Evolutionary conservation across 176 grass and related monocot species (phyloP).

Genomic region (Urochloa ruziziensis): DNA sequence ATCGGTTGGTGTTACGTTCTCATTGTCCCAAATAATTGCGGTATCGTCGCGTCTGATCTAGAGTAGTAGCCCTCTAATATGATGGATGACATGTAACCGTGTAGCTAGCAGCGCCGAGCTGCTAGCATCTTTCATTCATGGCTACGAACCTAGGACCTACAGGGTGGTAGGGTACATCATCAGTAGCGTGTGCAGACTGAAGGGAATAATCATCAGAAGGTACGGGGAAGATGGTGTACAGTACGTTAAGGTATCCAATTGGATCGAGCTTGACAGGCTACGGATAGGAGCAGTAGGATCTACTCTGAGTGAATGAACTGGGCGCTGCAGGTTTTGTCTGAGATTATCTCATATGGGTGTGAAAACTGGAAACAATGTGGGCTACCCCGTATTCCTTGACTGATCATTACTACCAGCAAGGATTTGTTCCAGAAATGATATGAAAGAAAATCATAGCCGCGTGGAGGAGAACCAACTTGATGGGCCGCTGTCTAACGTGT

Average conservation of each 20-base stretch:
- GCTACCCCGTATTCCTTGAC: neutral
- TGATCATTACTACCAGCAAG: neutral
- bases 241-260: conserved; percentile 22
- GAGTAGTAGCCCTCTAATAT: neutral
- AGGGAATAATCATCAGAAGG: neutral
- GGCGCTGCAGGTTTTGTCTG: neutral
- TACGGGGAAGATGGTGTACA: neutral
- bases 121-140: neutral
- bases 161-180: neutral
- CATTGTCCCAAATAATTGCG: conserved; percentile 28
- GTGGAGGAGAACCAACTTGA: conserved; percentile 5
- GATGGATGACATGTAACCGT: neutral
- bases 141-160: neutral
- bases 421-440: neutral
- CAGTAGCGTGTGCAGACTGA: neutral
- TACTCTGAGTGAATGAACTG: neutral
- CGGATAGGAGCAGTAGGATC: neutral
- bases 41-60: conserved; percentile 5
- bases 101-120: neutral
- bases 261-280: conserved; percentile 33
- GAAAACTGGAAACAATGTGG: neutral
- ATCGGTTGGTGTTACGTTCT: conserved; percentile 33
- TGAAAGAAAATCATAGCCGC: neutral
- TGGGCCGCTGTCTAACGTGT: conserved; percentile 7
- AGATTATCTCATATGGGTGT: neutral